Percentiles rank a stretch among this genome's conserved stretches.
Conservation (phyloP, 345 rosid species). For the Brassica rapa region DNA sequence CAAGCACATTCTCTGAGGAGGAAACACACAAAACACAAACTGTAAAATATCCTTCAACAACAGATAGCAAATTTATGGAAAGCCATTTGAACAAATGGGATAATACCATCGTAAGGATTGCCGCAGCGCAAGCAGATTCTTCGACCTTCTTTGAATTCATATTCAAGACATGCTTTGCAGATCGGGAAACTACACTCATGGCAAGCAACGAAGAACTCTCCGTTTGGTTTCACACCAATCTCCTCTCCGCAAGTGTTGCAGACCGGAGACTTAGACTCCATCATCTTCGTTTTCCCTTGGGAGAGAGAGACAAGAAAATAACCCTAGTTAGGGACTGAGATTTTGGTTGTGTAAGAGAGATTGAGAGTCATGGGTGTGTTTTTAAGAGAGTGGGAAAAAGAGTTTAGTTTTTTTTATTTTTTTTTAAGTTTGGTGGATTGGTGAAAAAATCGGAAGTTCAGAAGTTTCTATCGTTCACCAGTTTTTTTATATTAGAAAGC, state of each 20-base stretch:
- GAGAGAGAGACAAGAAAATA: background rate
- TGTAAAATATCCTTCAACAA: background rate
- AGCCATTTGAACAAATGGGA: background rate
- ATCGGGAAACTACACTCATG: constrained; percentile 86
- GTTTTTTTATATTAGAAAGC: constrained; percentile 20
- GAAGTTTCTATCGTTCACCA: constrained; percentile 57
- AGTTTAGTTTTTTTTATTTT: background rate
- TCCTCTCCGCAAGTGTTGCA: constrained; percentile 90
- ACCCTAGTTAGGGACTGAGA: constrained; percentile 31
- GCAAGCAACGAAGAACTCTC: constrained; percentile 77
- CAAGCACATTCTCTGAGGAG: constrained; percentile 58
- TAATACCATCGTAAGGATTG: constrained; percentile 67
- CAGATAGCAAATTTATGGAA: background rate
- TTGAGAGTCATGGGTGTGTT: constrained; percentile 24
- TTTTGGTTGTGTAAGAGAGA: constrained; percentile 17
- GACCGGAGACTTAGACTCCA: constrained; percentile 70
- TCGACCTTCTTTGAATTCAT: constrained; percentile 82
- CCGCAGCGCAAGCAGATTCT: constrained; percentile 81
- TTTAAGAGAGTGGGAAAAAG: constrained; percentile 17
- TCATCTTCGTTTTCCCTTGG: constrained; percentile 49
- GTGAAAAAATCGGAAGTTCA: constrained; percentile 55
- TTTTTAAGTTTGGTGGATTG: constrained; percentile 48
- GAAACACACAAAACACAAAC: background rate
- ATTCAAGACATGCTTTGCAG: constrained; percentile 84
- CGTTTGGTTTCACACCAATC: constrained; percentile 61